Evolutionary conservation across 2,329 filamentous ascomycete genomes (phyloP).

Genomic region (Colletotrichum sansevieriae): DNA sequence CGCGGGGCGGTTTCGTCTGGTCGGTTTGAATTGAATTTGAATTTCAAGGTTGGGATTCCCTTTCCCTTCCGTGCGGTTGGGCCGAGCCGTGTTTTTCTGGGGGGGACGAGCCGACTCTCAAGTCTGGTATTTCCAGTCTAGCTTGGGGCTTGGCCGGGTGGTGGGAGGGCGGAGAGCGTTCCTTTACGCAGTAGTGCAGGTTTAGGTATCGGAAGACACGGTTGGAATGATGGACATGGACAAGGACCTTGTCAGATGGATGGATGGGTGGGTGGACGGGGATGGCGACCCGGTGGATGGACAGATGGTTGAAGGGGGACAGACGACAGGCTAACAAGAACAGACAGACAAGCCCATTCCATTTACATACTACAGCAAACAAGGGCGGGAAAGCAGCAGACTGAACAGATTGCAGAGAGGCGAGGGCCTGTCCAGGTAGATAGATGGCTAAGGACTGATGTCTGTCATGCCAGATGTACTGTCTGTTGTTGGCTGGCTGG

Average conservation of each 20-base stretch:
- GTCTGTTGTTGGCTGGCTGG: conserved; percentile 10
- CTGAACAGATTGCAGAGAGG: not conserved
- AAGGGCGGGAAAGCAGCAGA: not conserved
- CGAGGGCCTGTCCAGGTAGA: not conserved
- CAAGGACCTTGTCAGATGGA: conserved; percentile 8
- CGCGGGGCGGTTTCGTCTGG: conserved; percentile 29
- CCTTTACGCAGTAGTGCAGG: conserved; percentile 7
- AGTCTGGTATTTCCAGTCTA: not conserved
- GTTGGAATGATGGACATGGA: conserved; percentile 17
- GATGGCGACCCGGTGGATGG: not conserved
- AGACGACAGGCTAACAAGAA: not conserved
- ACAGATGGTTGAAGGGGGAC: not conserved
- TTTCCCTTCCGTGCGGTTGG: conserved; percentile 8
- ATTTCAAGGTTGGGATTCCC: conserved; percentile 5
- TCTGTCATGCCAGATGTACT: conserved; percentile 2
- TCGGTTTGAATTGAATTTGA: not conserved
- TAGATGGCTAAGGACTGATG: conserved; percentile 13
- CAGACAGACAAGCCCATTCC: conserved; percentile 11
- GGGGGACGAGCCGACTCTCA: conserved; percentile 15
- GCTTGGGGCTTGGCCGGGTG: conserved; percentile 6
- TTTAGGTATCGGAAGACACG: conserved; percentile 6
- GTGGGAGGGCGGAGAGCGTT: conserved; percentile 19
- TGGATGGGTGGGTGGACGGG: conserved; percentile 1
- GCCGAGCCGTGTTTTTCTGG: not conserved
- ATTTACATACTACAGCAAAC: conserved; percentile 3